These are phyloP conservation scores for Neltuma alba DNA, from an alignment of 306 rosid species.

Conservation along the genomic window DNA sequence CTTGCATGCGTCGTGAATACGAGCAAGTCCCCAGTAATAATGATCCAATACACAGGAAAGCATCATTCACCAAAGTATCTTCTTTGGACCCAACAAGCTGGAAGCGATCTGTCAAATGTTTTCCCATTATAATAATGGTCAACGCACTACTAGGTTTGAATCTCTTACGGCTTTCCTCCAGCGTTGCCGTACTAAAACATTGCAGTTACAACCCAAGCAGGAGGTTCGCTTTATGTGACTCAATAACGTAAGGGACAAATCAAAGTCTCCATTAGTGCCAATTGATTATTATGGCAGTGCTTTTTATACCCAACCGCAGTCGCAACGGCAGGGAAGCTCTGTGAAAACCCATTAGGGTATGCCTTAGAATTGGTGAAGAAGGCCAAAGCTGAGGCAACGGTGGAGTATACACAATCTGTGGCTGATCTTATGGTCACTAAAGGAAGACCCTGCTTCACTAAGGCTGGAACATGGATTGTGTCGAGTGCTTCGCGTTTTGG, in stretches of 20 bases:
- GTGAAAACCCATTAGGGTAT: too few species aligned
- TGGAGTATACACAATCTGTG: too few species aligned
- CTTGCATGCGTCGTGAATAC: not conserved
- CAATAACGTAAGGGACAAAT: not conserved
- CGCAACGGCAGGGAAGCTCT: too few species aligned
- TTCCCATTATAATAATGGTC: not conserved
- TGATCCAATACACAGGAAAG: not conserved
- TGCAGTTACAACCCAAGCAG: not conserved
- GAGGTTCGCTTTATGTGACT: not conserved
- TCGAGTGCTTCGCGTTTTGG: too few species aligned
- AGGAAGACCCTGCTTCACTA: too few species aligned
- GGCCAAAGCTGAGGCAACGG: too few species aligned
- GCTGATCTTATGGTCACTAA: too few species aligned
- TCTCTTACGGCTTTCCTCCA: not conserved
- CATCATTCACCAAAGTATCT: not conserved
- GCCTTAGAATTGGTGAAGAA: too few species aligned
- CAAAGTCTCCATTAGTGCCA: not conserved
- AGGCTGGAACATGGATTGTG: too few species aligned
- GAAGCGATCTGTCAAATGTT: not conserved
- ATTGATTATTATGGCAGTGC: not conserved
- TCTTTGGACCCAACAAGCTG: not conserved
- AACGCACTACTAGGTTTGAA: not conserved
- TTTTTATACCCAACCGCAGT: too few species aligned
- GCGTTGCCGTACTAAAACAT: not conserved
- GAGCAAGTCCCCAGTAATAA: not conserved